Evolutionary conservation across 176 grass and related monocot species (phyloP).

Genomic region (Bonia amplexicaulis): DNA sequence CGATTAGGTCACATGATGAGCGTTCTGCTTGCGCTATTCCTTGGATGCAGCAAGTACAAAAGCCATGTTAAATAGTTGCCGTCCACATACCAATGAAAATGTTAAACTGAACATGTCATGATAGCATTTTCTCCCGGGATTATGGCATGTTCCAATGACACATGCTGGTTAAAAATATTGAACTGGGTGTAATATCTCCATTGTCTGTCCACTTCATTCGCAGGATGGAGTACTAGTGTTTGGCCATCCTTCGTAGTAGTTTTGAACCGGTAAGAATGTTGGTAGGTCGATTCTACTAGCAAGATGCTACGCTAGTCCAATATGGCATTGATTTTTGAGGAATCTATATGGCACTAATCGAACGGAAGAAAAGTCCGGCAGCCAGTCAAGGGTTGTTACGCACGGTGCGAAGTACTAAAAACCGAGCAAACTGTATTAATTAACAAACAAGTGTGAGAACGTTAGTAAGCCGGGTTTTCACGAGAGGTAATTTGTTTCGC

Average conservation of each 20-base stretch:
- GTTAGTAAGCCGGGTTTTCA: no score
- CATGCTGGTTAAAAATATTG: no score
- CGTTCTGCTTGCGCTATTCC: background rate
- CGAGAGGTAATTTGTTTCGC: no score
- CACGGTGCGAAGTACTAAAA: no score
- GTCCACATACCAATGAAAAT: background rate
- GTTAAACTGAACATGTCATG: background rate
- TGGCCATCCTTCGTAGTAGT: background rate
- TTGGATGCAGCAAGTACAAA: background rate
- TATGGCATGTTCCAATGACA: background rate
- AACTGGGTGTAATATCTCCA: background rate
- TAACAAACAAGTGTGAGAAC: no score
- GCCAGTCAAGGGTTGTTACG: no score
- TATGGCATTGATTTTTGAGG: no score
- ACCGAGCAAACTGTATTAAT: no score
- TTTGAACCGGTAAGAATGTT: background rate
- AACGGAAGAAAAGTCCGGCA: background rate
- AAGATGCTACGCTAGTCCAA: background rate
- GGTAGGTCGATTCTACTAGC: background rate
- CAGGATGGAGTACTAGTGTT: background rate
- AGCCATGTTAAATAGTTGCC: background rate
- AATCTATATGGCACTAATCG: background rate
- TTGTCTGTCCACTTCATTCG: background rate
- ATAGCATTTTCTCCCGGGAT: background rate
- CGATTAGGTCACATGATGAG: no score